Evolutionary conservation across 805 yeast genomes (phyloP), one percentile per base, ranked within the genome.

Genomic region (Pichia gijzeniarum): DNA sequence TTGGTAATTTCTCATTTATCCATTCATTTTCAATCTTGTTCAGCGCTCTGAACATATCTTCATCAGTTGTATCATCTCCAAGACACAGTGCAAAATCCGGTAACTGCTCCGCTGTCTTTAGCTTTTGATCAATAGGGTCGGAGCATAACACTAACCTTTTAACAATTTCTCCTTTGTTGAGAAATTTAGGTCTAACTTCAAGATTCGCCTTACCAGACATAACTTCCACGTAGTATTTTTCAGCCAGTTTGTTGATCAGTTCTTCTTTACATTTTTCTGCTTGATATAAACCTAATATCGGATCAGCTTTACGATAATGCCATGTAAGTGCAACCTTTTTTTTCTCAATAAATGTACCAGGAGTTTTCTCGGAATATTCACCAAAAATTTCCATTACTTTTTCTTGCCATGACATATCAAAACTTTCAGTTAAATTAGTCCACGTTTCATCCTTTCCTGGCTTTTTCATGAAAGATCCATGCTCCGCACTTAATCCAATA

Each of bases 151-250:
- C 86, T 47, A 91, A 72, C 50, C 89, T 69, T 59, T 79, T 84
- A 32, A 86, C 98, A 57, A 93, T 93, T 64, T 91, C 99, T 47
- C 99, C 99, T 64, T 93, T 93, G 69, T 93, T 93, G 44, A 91
- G 88, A 62, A 89, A 85, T 48, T 79, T 78, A 13, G 99, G 99
- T 52, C 99, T 74, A n/a, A 93, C 98, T 67, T 93, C 99, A 38
- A 93, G 76, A 59, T 93, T 93, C 28, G 98, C 98, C 66, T 93
- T 93, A 39, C 99, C 99, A 13, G 84, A 73, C 97, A 93, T 91
- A 14, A 93, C 93, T 59, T 93, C 99, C 36, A 93, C 84, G 50
- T 88, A 96, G 58, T 79, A 85, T 19, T 76, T 74, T 25, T 63
- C 65, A 2, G 14, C 16, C 10, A 90, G 76, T 1, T 81, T 73